Conservation (phyloP, 257 asterid genomes). For the Cinchona pubescens region DNA sequence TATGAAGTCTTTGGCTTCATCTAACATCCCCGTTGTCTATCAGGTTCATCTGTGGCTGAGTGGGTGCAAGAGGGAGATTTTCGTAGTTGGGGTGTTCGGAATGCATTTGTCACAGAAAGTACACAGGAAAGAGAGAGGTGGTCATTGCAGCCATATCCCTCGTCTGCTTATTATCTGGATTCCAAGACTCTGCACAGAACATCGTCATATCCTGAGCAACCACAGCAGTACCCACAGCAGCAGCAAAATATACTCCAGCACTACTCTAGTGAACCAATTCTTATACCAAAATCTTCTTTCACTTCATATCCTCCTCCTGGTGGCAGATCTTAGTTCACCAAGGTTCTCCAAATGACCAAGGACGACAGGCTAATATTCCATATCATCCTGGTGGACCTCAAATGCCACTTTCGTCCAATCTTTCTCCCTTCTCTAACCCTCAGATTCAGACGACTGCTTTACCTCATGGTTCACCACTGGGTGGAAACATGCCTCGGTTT, state of each 20-base stretch:
- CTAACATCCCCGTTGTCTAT: background rate
- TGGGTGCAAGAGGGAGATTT: constrained; percentile 63
- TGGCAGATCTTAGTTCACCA: constrained; percentile 66
- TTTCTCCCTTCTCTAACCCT: constrained; percentile 54
- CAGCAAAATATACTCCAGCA: constrained; percentile 52
- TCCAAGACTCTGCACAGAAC: constrained; percentile 63
- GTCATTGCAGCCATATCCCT: constrained; percentile 59
- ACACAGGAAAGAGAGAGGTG: constrained; percentile 51
- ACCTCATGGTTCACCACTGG: constrained; percentile 54
- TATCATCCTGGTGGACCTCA: constrained; percentile 45
- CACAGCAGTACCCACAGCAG: constrained; percentile 52
- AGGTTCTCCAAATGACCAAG: constrained; percentile 59
- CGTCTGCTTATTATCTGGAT: constrained; percentile 46
- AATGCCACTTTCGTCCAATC: constrained; percentile 50
- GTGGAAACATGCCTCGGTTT: constrained; percentile 74
- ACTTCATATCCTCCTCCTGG: constrained; percentile 75
- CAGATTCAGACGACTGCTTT: constrained; percentile 48
- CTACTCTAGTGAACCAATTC: constrained; percentile 68
- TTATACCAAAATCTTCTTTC: constrained; percentile 59
- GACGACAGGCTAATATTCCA: constrained; percentile 39
- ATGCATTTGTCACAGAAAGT: constrained; percentile 46
- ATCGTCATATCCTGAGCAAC: constrained; percentile 82
- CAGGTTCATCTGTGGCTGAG: constrained; percentile 87
- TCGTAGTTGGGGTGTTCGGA: constrained; percentile 56
- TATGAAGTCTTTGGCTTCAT: background rate